phyloP scores from a whole-genome alignment of 257 asterid genomes.

The Asclepias syriaca region DNA sequence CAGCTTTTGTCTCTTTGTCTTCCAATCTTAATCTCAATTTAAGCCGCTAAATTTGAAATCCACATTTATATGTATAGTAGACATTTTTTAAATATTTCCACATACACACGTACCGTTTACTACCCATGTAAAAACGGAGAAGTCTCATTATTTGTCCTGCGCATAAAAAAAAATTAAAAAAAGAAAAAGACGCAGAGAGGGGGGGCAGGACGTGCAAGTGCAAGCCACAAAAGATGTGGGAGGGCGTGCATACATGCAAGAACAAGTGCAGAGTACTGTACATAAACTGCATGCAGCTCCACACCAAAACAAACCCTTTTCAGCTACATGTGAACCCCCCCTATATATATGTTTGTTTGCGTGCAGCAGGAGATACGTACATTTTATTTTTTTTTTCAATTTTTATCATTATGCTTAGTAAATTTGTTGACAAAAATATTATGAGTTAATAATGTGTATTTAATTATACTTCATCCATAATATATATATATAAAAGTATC shows the following conservation, averaged over 20 bases:
- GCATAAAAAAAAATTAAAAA: background rate
- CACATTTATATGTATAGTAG: background rate
- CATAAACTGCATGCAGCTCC: background rate
- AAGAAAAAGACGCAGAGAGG: background rate
- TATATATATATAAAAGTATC: no score
- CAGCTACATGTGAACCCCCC: background rate
- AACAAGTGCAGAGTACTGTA: background rate
- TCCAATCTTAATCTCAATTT: background rate
- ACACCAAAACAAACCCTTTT: background rate
- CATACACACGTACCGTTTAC: background rate
- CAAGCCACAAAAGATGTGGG: background rate
- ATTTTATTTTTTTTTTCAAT: no score
- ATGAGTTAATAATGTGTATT: no score
- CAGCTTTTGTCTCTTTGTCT: background rate
- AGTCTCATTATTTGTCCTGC: background rate
- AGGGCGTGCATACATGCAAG: background rate
- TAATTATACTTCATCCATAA: no score
- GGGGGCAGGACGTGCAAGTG: no score
- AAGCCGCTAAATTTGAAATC: slow-evolving; percentile 4
- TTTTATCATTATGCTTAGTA: no score
- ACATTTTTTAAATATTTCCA: background rate
- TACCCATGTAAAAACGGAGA: background rate
- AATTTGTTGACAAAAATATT: no score
- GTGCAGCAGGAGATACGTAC: background rate
- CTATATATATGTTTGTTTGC: background rate